Evolutionary conservation across 2,329 filamentous ascomycete species (phyloP).

Genomic region (Diaporthe sp.): DNA sequence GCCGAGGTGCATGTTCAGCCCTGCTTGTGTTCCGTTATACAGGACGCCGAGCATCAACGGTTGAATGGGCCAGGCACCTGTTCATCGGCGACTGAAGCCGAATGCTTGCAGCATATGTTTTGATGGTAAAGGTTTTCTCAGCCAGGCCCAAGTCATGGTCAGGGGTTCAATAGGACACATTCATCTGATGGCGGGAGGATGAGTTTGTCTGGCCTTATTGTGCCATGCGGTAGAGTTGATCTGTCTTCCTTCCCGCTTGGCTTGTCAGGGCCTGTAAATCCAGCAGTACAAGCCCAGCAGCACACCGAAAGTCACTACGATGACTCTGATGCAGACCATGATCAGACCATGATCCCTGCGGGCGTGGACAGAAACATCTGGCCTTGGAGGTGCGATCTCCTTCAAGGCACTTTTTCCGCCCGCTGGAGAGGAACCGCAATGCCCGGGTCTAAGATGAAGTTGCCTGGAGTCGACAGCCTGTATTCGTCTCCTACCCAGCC

Average conservation of each 20-base stretch:
- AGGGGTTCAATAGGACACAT: background rate
- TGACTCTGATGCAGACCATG: background rate
- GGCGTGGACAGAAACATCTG: background rate
- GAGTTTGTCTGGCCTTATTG: slow-evolving; percentile 13
- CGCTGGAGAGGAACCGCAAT: background rate
- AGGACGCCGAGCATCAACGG: background rate
- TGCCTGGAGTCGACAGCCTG: background rate
- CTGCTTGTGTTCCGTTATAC: slow-evolving; percentile 5
- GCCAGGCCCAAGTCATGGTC: background rate
- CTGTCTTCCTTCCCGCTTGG: slow-evolving; percentile 24
- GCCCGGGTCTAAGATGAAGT: slow-evolving; percentile 9
- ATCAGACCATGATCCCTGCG: background rate
- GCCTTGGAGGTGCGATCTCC: background rate
- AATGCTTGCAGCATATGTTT: background rate
- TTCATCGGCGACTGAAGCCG: background rate
- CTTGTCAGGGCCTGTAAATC: background rate
- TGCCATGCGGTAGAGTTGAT: slow-evolving; percentile 5
- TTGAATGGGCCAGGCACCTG: background rate
- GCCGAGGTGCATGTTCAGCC: slow-evolving; percentile 6
- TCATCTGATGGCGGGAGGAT: slow-evolving; percentile 22
- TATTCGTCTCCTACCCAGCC: background rate
- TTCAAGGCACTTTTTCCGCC: slow-evolving; percentile 6
- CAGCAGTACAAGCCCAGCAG: background rate
- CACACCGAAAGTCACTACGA: background rate
- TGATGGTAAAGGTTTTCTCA: background rate